Percentiles rank a stretch among this genome's conserved stretches.
Evolutionary conservation across 2,329 filamentous ascomycete species (phyloP).

Genomic region (Xylariaceae sp.): DNA sequence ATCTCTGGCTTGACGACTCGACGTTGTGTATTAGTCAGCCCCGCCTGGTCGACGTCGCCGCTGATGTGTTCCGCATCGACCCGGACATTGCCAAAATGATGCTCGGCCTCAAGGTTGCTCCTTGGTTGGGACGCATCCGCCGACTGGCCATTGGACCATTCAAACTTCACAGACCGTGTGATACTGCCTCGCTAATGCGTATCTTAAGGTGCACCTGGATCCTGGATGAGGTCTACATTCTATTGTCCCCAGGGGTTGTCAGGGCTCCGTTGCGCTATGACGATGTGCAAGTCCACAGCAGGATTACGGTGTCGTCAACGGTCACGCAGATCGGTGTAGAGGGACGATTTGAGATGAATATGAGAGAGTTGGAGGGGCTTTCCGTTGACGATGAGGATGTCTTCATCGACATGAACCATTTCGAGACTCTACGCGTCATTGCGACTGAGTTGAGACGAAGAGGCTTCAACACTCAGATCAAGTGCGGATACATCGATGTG

Average conservation of each 20-base stretch:
- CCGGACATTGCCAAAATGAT: constrained; percentile 13
- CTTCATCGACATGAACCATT: constrained; percentile 1
- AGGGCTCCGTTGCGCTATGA: not conserved
- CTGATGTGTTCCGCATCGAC: constrained; percentile 15
- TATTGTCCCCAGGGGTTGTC: constrained; percentile 8
- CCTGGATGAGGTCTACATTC: constrained; percentile 15
- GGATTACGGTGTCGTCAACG: not conserved
- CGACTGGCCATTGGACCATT: constrained; percentile 15
- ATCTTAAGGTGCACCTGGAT: constrained; percentile 10
- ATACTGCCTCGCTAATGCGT: constrained; percentile 4
- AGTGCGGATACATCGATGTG: constrained; percentile 10
- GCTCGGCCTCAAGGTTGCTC: not conserved
- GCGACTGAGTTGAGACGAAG: constrained; percentile 9
- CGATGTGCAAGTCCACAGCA: not conserved
- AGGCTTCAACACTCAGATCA: constrained; percentile 9
- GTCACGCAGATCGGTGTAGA: not conserved
- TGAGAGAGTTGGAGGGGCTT: constrained; percentile 2
- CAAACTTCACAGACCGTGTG: not conserved
- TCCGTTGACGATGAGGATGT: not conserved
- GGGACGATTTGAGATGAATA: not conserved
- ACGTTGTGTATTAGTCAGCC: constrained; percentile 15
- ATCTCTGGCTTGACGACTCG: constrained; percentile 17
- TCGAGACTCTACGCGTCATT: constrained; percentile 3
- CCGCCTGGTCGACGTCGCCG: constrained; percentile 8
- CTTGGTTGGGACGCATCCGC: constrained; percentile 13